Base-by-base conservation (phyloP, 345 rosid genomes). In the Aquilaria sinensis region DNA sequence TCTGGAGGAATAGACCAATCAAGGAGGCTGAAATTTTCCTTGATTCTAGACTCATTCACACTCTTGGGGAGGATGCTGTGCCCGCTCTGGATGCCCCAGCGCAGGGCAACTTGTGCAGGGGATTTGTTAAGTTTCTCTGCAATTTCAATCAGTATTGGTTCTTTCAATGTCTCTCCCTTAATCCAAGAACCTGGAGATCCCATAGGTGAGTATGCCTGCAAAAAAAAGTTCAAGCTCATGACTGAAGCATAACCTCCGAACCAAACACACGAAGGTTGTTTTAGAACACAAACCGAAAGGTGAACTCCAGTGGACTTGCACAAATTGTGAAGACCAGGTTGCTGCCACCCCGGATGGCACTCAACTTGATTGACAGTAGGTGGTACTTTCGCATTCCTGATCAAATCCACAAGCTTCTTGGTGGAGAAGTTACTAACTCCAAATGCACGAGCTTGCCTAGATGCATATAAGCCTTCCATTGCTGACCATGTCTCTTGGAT, bases 311-410 rank as follows among this genome's bases (percentile, higher is more conserved):
- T 65, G 9, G 81, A 82, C 64, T 78, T 75, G 81, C 90, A 85
- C 47, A 82, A 69, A 23, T 69, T 66, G 53, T 80, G 90, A 52
- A 85, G 78, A 1, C 47, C 72, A 34, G 85, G 75, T 60, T 82
- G 87, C 79, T 82, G 82, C 90, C 90, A 85, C 9, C 74, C 87
- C 12, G 83, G 82, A 59, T 82, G 81, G 70, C 87, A 76, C 60
- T 82, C 90, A 7, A 78, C 87, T 72, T 82, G 90, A 70, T 80
- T 85, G 34, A 82, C 90, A 8, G 85, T 83, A 34, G 87, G 87
- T 1, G 74, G 69, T 16, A 85, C 79, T 61, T 78, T 76, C 0
- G 83, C 85, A 53, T 13, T 50, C 47, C 54, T 45, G 11, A 80
- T 34, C 57, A 80, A 65, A 58, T 82, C 83, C 59, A 72, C 65